These are phyloP conservation scores for Hymenoscyphus albidus DNA, from an alignment of 2,329 filamentous ascomycete genomes.

Conservation along the genomic window DNA sequence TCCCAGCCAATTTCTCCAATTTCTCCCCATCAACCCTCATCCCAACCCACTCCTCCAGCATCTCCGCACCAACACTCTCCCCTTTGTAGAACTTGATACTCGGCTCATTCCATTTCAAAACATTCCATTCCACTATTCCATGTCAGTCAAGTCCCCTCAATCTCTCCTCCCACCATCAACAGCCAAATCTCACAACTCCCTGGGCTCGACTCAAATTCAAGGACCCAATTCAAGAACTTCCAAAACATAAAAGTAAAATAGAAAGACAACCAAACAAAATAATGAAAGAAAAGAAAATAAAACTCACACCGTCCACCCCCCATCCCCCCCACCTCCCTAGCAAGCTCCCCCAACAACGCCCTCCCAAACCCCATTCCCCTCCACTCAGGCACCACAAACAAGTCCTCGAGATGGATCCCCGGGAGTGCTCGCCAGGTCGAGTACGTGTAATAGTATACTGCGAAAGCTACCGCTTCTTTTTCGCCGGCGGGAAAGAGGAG, in stretches of 20 bases:
- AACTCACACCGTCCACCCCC: slow-evolving; percentile 55
- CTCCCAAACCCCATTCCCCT: slow-evolving; percentile 78
- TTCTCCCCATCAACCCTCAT: slow-evolving; percentile 70
- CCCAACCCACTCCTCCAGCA: slow-evolving; percentile 68
- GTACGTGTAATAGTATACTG: slow-evolving; percentile 93
- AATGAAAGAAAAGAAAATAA: background rate
- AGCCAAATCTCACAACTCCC: no score
- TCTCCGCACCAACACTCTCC: slow-evolving; percentile 54
- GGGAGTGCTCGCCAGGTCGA: slow-evolving; percentile 85
- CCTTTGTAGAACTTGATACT: slow-evolving; percentile 82
- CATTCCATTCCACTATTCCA: slow-evolving; percentile 71
- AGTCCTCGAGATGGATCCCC: slow-evolving; percentile 89
- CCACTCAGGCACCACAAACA: slow-evolving; percentile 72
- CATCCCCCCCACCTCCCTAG: slow-evolving; percentile 71
- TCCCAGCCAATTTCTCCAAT: slow-evolving; percentile 53
- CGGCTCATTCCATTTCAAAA: slow-evolving; percentile 89
- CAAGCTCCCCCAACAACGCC: slow-evolving; percentile 68
- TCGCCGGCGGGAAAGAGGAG: background rate
- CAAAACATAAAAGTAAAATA: no score
- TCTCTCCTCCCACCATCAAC: no score
- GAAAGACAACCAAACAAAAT: background rate
- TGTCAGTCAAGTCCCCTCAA: background rate
- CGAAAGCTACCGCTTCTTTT: slow-evolving; percentile 62
- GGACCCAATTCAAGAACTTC: no score
- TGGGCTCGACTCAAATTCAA: no score